Base-by-base conservation (phyloP, 176 grass and related monocot genomes). In the Musa schizocarpa region DNA sequence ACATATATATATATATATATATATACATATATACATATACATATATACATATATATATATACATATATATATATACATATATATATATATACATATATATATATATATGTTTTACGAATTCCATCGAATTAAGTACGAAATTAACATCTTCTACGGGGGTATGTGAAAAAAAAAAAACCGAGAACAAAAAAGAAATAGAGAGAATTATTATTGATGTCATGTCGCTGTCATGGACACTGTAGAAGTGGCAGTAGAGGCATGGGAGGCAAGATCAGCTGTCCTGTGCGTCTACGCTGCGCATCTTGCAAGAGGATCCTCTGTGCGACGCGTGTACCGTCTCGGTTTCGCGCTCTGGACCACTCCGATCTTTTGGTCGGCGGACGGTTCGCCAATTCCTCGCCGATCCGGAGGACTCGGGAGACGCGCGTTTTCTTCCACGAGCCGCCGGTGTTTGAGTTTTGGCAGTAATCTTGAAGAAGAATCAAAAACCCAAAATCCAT, bases 181-280 rank as follows among this genome's bases (percentile, higher is more conserved):
- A 50, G n/a, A 50, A 50, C 7, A 50, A 50, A 17, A 50, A 50
- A 69, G 1, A 43, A 2, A 8, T 29, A 11, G 43, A 43, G 65
- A 68, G 34, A 50, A 69, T 69, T 50, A 50, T 50, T 50, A 50
- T 68, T 69, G 43, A 49, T n/a, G 67, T 50, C 14, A 69, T 9
- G 67, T 69, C 67, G 67, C 67, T 69, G 67, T 69, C 67, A 20
- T 29, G 67, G 29, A n/a, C 34, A n/a, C 43, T 20, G 67, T 69
- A n/a, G 16, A 68, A 68, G 65, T 68, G 65, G 65, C 27, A 50
- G 67, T 69, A 43, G 67, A 69, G n/a, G 43, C 3, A 34, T 68
- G 65, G 7, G 1, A 17, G 21, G 62, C 8, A 22, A 26, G 65
- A 68, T 68, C 65, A 11, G 27, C 65, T 68, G 65, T 43, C 5